phyloP scores from a whole-genome alignment of 2,329 filamentous ascomycete species.

The Pseudocercospora pini-densiflorae region DNA sequence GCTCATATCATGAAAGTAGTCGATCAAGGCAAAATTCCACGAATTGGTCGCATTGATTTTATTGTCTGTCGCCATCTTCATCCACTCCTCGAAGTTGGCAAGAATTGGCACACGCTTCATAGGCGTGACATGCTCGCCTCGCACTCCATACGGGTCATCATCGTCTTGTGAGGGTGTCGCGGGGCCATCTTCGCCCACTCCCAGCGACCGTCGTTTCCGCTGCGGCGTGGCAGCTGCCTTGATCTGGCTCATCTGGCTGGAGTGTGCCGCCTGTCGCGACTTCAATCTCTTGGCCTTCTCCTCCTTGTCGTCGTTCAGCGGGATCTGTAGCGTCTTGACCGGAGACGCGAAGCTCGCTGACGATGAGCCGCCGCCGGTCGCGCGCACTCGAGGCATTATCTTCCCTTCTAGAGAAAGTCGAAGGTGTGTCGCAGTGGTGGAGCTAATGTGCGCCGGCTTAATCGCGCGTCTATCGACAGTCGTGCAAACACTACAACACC shows the following conservation, averaged over 20 bases:
- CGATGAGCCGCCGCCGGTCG: conserved; percentile 48
- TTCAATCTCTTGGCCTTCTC: conserved; percentile 90
- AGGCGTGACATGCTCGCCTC: conserved; percentile 80
- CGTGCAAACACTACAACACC: neutral
- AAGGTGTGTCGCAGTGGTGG: conserved; percentile 2
- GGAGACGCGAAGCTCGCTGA: conserved; percentile 58
- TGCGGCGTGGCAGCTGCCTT: conserved; percentile 69
- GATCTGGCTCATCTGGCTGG: conserved; percentile 90
- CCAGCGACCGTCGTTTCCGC: conserved; percentile 51
- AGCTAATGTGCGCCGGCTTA: conserved; percentile 9
- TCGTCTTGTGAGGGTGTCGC: conserved; percentile 55
- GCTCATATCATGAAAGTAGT: conserved; percentile 99
- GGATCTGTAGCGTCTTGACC: conserved; percentile 69
- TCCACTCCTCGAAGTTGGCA: conserved; percentile 99
- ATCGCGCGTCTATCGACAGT: conserved; percentile 10
- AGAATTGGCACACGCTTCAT: conserved; percentile 96
- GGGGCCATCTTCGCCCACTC: conserved; percentile 49
- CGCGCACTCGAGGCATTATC: conserved; percentile 45
- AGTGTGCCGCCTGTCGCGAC: conserved; percentile 84
- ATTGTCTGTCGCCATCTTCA: conserved; percentile 99
- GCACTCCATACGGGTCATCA: conserved; percentile 57
- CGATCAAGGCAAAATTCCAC: conserved; percentile 99
- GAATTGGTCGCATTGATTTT: conserved; percentile 95
- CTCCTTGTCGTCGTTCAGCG: conserved; percentile 91
- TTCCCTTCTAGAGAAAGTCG: no score